Evolutionary conservation across 2,329 filamentous ascomycete genomes (phyloP), one percentile per base, ranked within the genome.

Genomic region (Scytalidium sp.): DNA sequence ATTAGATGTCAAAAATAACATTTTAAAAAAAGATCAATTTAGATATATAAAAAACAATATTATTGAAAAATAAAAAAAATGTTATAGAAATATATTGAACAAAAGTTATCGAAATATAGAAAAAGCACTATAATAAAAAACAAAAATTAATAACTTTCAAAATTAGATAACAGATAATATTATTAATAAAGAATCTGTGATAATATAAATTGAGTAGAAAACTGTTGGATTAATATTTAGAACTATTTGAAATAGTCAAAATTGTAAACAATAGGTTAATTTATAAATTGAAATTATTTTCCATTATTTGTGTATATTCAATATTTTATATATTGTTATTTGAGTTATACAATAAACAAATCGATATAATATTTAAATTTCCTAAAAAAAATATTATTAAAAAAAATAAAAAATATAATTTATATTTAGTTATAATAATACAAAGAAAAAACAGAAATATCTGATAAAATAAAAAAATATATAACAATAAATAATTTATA

Each of bases 91-190:
- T 15, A 36, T 15, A 36, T 9, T 36, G 5, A n/a, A 9, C 13
- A 9, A 36, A 15, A 5, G 32, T 15, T 36, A 36, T 4, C 4
- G 32, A 36, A 19, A 22, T 10, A 2, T 41, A 47, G 3, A 47
- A 40, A 41, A 47, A 15, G 17, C 20, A 41, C 17, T 47, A 47
- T 47, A 36, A 47, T 20, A 41, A 36, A 27, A 40, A 47, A 47
- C 39, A 41, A 32, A 40, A 40, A 23, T 7, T 47, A 19, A 47
- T 46, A 21, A 32, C 6, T 2, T 47, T 47, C 39, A 41, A 40
- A 47, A 19, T 47, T 2, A 13, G 25, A 2, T 3, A 47, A 2
- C 13, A 41, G 41, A 32, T 47, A 6, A 47, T 47, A 22, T 41
- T 47, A 21, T 40, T 22, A 9, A 41, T 21, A 17, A 47, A 47